Base-by-base conservation (phyloP, 2,329 filamentous ascomycete genomes). In the Colletotrichum sp. region DNA sequence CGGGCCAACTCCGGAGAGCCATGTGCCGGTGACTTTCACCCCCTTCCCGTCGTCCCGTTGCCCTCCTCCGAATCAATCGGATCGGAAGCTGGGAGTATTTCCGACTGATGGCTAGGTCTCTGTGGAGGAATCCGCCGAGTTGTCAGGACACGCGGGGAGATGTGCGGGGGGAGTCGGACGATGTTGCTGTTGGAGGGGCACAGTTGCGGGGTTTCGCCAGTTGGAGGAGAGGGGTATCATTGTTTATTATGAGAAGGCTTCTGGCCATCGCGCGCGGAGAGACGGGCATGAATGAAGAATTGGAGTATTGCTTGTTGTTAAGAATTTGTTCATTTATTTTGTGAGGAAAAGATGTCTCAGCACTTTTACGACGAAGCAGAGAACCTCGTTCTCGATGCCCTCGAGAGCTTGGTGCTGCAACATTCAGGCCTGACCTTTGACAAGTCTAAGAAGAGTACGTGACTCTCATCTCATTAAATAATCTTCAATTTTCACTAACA, bases 361-460 rank as follows among this genome's bases (percentile, higher is more conserved):
- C 73, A 75, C 64, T 73, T 73, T 28, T 75, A 75, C 57, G 73
- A 73, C n/a, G 69, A 75, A 68, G 73, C 73, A 22, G 73, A 75
- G 30, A 60, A 64, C 69, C 73, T 76, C 16, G 64, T 69, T n/a
- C 74, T 76, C 18, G 74, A 74, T 44, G 74, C 74, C 32, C 70
- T 76, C 32, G 74, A 76, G 57, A 48, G 63, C n/a, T 15, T 75
- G 16, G 70, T 64, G 6, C 18, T 75, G 22, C 62, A 57, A 5
- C 63, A 72, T 9, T 59, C 64, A 6, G 96, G 96, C 1, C 88
- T 98, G 15, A 89, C 88, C 81, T 90, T 83, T 83, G 84, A 85
- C 24, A 85, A 85, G 79, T 81, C 84, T 36, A 80, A 83, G 74
- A 88, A 89, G 77, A 63, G 73, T 75, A 26, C 34, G 36, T 36